Base-by-base conservation (phyloP, 2,329 filamentous ascomycete species). In the Triangularia verruculosa region DNA sequence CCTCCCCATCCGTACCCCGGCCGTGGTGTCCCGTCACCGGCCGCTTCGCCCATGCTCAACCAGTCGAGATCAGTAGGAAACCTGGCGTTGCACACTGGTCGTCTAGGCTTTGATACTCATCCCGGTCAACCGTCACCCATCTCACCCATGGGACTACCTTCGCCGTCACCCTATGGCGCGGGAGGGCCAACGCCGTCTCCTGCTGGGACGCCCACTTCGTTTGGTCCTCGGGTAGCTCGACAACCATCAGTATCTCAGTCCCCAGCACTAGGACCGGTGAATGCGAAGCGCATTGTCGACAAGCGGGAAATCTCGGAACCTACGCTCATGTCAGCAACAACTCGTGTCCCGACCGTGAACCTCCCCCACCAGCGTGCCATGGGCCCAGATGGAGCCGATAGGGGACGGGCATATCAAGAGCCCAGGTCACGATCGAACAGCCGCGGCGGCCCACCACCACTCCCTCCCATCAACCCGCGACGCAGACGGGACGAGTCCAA, bases 391-490 rank as follows among this genome's bases (percentile, higher is more conserved):
- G 68, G 70, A 15, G 67, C 69, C 39, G 63, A 61, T 17, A 67
- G 65, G 1, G 72, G 71, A 34, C 72, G 74, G n/a, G 75, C 74
- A 4, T 74, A 74, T 39, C 74, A 72, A 67, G 75, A 72, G n/a
- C 75, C 76, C n/a, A 76, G 79, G 27, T 72, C 75, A 3, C 74
- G 76, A 3, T 74, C 74, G 2, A 75, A 74, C 30, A 79, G 78
- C 67, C 77, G 77, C 55, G 71, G 72, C n/a, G 34, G 58, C 2
- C n/a, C 61, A 1, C 84, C 84, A 2, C 84, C 84, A 1, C 64
- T 87, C 34, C 85, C 85, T 2, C 84, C 84, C 1, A 83, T 87
- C 71, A 87, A 87, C 70, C 85, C 85, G 27, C 79, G 83, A 57
- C 80, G 85, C 9, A 77, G 75, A 55, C 74, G 76, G 57, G 75